phyloP scores from a whole-genome alignment of 1,284 basidiomycete species.

The Ceratobasidium sp. region DNA sequence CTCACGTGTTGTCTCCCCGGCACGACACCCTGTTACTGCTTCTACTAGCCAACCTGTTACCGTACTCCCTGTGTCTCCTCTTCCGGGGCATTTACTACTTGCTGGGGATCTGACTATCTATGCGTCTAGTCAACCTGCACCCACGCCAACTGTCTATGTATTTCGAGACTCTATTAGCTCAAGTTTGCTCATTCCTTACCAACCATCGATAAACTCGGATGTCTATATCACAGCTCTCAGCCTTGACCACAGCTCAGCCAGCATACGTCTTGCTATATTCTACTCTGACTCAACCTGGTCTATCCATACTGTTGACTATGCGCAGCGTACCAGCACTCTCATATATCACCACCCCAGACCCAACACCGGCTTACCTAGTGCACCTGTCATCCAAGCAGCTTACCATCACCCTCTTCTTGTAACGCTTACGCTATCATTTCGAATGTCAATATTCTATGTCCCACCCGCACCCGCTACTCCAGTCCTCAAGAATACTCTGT shows the following conservation, averaged over 20 bases:
- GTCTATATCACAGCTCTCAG: conserved; percentile 74
- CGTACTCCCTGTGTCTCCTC: not conserved
- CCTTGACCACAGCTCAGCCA: conserved; percentile 62
- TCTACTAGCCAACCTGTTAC: not conserved
- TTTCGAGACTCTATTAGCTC: conserved; percentile 20
- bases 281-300: conserved; percentile 76
- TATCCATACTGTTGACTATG: conserved; percentile 59
- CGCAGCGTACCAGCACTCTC: not conserved
- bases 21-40: not conserved
- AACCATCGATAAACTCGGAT: conserved; percentile 15
- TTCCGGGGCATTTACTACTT: conserved; percentile 14
- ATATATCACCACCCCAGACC: not conserved
- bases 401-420: conserved; percentile 83
- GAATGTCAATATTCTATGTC: conserved; percentile 76
- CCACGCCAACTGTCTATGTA: conserved; percentile 25
- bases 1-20: not conserved
- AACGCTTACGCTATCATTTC: conserved; percentile 74
- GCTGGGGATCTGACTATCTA: conserved; percentile 30
- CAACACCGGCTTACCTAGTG: conserved; percentile 54
- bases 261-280: conserved; percentile 69
- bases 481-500: conserved; percentile 39
- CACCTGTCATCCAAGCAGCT: conserved; percentile 71
- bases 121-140: conserved; percentile 21
- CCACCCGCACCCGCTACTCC: conserved; percentile 68
- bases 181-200: conserved; percentile 30